Percentiles rank a stretch among this genome's conserved stretches.
Conservation (phyloP, 2,329 filamentous ascomycete species). For the Juglanconis oblonga region DNA sequence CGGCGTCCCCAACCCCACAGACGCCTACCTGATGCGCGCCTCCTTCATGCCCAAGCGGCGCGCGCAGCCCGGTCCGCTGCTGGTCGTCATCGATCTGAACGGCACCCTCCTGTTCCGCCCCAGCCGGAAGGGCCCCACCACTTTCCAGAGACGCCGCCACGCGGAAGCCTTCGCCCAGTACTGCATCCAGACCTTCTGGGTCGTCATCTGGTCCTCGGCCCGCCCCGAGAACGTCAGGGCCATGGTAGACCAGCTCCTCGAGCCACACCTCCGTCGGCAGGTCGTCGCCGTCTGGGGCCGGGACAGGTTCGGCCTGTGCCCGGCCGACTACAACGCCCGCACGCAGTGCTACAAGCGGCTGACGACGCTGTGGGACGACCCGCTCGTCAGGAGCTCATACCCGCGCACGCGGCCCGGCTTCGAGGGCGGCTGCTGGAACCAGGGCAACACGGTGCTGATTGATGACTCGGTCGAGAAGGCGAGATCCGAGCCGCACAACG, state of each 20-base stretch:
- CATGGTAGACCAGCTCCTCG: slow-evolving; percentile 67
- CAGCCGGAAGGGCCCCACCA: slow-evolving; percentile 42
- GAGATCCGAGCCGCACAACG: slow-evolving; percentile 76
- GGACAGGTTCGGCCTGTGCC: slow-evolving; percentile 68
- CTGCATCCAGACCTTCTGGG: slow-evolving; percentile 69
- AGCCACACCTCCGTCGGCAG: slow-evolving; percentile 44
- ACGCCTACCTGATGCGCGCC: slow-evolving; percentile 59
- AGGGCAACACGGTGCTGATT: slow-evolving; percentile 83
- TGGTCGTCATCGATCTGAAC: slow-evolving; percentile 90
- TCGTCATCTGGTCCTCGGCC: slow-evolving; percentile 92
- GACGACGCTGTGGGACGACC: slow-evolving; percentile 64
- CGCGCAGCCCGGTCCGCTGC: slow-evolving; percentile 55
- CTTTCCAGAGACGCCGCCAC: slow-evolving; percentile 65
- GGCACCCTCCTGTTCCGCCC: slow-evolving; percentile 81
- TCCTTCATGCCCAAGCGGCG: slow-evolving; percentile 39
- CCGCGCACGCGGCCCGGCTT: slow-evolving; percentile 31
- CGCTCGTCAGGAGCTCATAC: slow-evolving; percentile 40
- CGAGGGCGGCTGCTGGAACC: slow-evolving; percentile 59
- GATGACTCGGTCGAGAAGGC: slow-evolving; percentile 85
- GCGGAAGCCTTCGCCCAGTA: slow-evolving; percentile 69
- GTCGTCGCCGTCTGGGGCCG: slow-evolving; percentile 76
- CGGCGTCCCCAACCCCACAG: slow-evolving; percentile 59
- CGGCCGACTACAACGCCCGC: slow-evolving; percentile 62
- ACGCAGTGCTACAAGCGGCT: slow-evolving; percentile 91
- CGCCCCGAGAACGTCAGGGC: slow-evolving; percentile 65